Base-by-base conservation (phyloP, 2,329 filamentous ascomycete species). In the Teratosphaeriaceae sp. region DNA sequence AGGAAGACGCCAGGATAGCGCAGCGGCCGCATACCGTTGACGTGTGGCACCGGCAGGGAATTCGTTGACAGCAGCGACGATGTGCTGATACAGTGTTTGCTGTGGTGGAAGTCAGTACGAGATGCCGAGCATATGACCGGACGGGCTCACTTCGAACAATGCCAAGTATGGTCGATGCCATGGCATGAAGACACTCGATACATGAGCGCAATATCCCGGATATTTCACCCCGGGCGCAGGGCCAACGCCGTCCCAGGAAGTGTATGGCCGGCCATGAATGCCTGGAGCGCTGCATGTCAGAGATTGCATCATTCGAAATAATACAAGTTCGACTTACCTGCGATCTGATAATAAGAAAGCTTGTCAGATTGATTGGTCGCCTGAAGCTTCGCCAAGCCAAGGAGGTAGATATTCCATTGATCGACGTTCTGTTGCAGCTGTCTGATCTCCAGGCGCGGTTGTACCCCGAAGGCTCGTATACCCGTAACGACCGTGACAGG, bases 91-190 rank as follows among this genome's bases (percentile, higher is more conserved):
- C 39, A 66, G 60, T 9, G 64, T 59, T 64, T 73, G 69, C 67
- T 69, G 18, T 16, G 8, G 20, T 16, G 3, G 9, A 40, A 5
- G n/a, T 27, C 18, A 16, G 24, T n/a, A 19, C n/a, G n/a, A n/a
- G n/a, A 19, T 30, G n/a, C 18, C 24, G 4, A n/a, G 18, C 4
- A 33, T 3, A 5, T 8, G 22, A 16, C 18, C 4, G 13, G 22
- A 39, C 15, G 18, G 8, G 12, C 36, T 18, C 27, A 76, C 75
- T 65, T 84, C 73, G 49, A 68, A 79, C 8, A 83, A 64, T 8
- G 76, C 70, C 43, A 92, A 69, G 62, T 90, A 94, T 1, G 86
- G 84, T 38, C 88, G 78, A 70, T 94, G 88, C 88, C 88, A 94
- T 29, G 81, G 75, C 29, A 83, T 78, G 60, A 94, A 92, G 13